Conservation (phyloP, 148 eudicot species). For the Rheum nobile region DNA sequence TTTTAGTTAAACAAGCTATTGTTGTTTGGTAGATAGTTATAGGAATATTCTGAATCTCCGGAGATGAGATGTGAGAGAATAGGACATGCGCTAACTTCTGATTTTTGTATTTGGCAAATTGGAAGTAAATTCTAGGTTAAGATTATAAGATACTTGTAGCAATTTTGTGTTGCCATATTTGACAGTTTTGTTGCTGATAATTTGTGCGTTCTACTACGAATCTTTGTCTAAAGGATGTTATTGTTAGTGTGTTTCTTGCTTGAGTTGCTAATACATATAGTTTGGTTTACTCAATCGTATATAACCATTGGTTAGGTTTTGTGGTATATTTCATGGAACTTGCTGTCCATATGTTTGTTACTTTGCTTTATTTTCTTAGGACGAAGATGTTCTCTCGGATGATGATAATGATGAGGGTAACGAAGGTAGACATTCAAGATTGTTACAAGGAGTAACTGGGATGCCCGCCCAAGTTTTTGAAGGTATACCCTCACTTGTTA, state of each 20-base stretch:
- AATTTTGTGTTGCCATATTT: neutral
- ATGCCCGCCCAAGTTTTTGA: slow-evolving; percentile 69
- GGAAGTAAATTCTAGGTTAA: neutral
- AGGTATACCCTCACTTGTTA: slow-evolving; percentile 25
- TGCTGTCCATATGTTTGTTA: neutral
- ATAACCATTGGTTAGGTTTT: neutral
- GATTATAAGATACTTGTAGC: neutral
- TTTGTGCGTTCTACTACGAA: neutral
- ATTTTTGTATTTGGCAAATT: no score
- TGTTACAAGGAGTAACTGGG: slow-evolving; percentile 73
- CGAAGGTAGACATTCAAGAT: slow-evolving; percentile 56
- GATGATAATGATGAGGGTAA: slow-evolving; percentile 38
- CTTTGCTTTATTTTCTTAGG: slow-evolving; percentile 28
- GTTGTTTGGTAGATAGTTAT: neutral
- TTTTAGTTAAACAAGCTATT: neutral
- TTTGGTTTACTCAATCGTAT: neutral
- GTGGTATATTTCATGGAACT: neutral
- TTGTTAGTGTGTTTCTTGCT: neutral
- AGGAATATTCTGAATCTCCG: neutral
- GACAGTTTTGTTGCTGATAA: neutral
- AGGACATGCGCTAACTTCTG: neutral
- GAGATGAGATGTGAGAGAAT: neutral
- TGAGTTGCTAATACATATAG: neutral
- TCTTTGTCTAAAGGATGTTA: no score
- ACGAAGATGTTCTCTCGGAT: slow-evolving; percentile 73